Conservation (phyloP, 208 protist species). For the Trypanosoma theileri region DNA sequence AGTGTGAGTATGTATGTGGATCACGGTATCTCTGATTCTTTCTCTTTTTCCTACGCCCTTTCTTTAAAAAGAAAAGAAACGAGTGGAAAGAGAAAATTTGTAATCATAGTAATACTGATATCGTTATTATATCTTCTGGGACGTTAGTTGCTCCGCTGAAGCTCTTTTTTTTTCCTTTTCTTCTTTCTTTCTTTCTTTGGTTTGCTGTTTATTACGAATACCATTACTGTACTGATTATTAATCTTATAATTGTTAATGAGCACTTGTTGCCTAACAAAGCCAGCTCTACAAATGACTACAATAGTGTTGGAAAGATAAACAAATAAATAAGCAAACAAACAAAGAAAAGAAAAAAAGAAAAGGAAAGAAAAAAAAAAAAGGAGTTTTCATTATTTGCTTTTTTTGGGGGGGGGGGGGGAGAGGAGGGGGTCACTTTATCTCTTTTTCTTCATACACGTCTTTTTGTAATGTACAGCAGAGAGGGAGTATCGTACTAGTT, state of each 20-base stretch:
- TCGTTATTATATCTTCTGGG: background rate
- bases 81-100: background rate
- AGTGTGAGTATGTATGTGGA: background rate
- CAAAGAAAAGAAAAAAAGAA: background rate
- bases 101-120: background rate
- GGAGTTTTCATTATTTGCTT: background rate
- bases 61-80: background rate
- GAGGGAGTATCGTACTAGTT: too few species aligned
- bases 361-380: background rate
- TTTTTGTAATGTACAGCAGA: too few species aligned
- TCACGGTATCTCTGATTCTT: background rate
- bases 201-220: background rate
- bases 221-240: too few species aligned
- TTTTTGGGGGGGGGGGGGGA: background rate
- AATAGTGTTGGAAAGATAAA: background rate
- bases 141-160: background rate
- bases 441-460: too few species aligned
- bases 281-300: background rate
- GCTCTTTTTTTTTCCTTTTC: constrained; percentile 7
- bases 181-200: constrained; percentile 9
- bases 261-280: background rate
- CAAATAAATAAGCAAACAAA: background rate
- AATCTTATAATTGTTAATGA: background rate
- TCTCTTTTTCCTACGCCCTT: background rate
- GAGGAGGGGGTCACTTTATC: too few species aligned